Evolutionary conservation across 371 early-diverging fungal genomes (phyloP), one percentile per base, ranked within the genome.

Genomic region (Neoconidiobolus thromboides): DNA sequence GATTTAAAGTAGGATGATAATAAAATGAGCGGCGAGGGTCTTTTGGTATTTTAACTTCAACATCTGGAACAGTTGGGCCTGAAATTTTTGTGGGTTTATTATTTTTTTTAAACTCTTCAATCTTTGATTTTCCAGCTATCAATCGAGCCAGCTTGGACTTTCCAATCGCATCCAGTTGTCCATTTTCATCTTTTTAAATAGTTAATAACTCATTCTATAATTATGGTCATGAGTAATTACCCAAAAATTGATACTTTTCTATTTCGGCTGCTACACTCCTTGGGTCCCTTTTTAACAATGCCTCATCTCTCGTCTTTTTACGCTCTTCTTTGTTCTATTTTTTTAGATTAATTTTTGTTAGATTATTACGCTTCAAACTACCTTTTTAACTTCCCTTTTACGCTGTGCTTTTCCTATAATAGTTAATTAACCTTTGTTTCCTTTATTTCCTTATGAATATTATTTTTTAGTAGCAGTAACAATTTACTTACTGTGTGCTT

Each of bases 21-120:
- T 70, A 68, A 7, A 70, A 65, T 0, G 71, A 70, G 43, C 68
- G 64, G 6, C 65, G 68, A 7, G 71, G 71, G 26, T 70, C 71
- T 43, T 58, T 58, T 26, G 58, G 58, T 3, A 58, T 7, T n/a
- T 51, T 26, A 26, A 26, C 26, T 26, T 26, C 26, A 26, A 26
- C 26, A 26, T 26, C 26, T 26, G 26, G 26, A 26, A 26, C 26
- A 26, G 26, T 26, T 26, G 26, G 26, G 26, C 26, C 26, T 26
- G 26, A 26, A 26, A 26, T 26, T 26, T 26, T 26, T 26, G 26
- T 0, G 26, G 26, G 26, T 26, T 26, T 26, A 26, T 26, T 26
- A 26, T 26, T 26, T 26, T 26, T 26, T 26, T 26, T 26, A 26
- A 26, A 26, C 26, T 51, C 52, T 51, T 51, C 52, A n/a, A 51